These are phyloP conservation scores for Penicillium taxi DNA, from an alignment of 495 filamentous ascomycete species.

Conservation along the genomic window DNA sequence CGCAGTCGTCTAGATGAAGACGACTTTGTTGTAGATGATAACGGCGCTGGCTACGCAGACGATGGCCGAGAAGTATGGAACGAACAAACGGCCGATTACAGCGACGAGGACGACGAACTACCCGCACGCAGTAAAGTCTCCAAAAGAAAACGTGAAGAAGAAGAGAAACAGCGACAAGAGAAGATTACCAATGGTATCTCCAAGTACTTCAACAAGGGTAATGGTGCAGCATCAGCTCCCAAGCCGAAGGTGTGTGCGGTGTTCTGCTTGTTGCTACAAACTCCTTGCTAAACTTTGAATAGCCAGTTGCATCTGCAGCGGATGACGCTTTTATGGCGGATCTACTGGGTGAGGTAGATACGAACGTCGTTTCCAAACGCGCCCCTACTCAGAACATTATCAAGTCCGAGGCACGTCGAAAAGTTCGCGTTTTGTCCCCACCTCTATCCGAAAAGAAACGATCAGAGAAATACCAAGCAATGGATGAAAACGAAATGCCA, in stretches of 20 bases:
- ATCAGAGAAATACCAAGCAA: slow-evolving; percentile 36
- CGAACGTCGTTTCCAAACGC: slow-evolving; percentile 57
- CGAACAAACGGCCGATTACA: slow-evolving; percentile 48
- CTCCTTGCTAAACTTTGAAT: slow-evolving; percentile 2
- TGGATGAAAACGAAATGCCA: slow-evolving; percentile 38
- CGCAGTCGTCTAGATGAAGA: slow-evolving; percentile 82
- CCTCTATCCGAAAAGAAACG: slow-evolving; percentile 43
- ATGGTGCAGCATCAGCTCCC: slow-evolving; percentile 49
- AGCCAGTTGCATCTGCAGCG: slow-evolving; percentile 60
- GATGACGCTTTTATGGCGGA: slow-evolving; percentile 79
- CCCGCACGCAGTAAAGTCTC: slow-evolving; percentile 59
- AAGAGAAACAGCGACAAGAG: slow-evolving; percentile 77
- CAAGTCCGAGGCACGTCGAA: slow-evolving; percentile 65
- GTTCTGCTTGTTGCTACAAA: background rate
- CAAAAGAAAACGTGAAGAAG: slow-evolving; percentile 85
- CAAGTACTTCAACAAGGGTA: slow-evolving; percentile 81
- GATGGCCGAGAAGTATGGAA: slow-evolving; percentile 98
- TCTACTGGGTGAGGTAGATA: slow-evolving; percentile 83
- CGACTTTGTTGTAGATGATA: slow-evolving; percentile 95
- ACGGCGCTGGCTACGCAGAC: slow-evolving; percentile 89
- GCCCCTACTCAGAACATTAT: slow-evolving; percentile 53
- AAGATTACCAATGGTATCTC: slow-evolving; percentile 85
- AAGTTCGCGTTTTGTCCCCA: slow-evolving; percentile 74
- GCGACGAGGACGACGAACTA: slow-evolving; percentile 59
- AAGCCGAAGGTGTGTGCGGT: slow-evolving; percentile 65